phyloP scores from a whole-genome alignment of 2,329 filamentous ascomycete genomes.

The Mycosphaerella sp. region DNA sequence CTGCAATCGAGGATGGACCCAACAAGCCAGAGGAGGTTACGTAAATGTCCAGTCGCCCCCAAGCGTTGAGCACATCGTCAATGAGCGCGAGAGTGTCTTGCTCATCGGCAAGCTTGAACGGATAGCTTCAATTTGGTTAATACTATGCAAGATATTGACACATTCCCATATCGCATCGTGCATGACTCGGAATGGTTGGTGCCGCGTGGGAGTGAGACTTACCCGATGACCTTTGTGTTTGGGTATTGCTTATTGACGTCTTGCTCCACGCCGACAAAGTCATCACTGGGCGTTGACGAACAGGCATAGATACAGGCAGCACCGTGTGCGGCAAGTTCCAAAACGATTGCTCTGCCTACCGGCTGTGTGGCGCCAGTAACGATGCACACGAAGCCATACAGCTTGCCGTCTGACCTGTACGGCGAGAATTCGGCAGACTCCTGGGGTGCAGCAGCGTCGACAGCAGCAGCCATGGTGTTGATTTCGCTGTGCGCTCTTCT shows the following conservation, averaged over 20 bases:
- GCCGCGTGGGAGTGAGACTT: too few relatives aligned
- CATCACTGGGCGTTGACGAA: conserved; percentile 39
- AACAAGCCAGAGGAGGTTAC: conserved; percentile 54
- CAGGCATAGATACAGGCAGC: conserved; percentile 60
- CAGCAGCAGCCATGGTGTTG: conserved; percentile 11
- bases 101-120: conserved; percentile 54
- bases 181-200: too few relatives aligned
- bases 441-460: conserved; percentile 11
- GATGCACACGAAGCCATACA: conserved; percentile 61
- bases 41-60: conserved; percentile 57
- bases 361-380: conserved; percentile 58
- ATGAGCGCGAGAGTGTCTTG: conserved; percentile 56
- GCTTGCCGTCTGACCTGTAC: conserved; percentile 53
- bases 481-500: background rate
- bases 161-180: too few relatives aligned
- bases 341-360: conserved; percentile 54
- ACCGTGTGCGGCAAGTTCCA: conserved; percentile 57
- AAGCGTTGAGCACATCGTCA: conserved; percentile 57
- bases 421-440: conserved; percentile 44
- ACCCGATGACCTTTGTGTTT: conserved; percentile 55
- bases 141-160: too few relatives aligned
- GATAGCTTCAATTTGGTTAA: conserved; percentile 37
- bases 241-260: conserved; percentile 43
- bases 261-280: conserved; percentile 40
- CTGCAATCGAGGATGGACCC: conserved; percentile 52